phyloP scores from a whole-genome alignment of 176 grass and related monocot genomes.

The Poa pratensis region DNA sequence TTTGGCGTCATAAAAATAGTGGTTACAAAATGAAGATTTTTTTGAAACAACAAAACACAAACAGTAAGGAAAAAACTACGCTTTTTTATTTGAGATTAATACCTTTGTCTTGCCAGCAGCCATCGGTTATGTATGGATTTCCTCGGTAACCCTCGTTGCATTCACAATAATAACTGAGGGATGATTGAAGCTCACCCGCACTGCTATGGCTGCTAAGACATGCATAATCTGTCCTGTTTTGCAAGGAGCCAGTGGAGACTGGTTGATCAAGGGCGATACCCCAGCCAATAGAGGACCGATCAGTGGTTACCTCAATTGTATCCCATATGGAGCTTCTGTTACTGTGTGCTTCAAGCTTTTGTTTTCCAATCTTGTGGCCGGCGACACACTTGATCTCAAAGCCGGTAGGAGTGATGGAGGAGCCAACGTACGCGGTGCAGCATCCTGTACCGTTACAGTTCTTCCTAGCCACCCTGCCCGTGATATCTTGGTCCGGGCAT shows the following conservation, averaged over 20 bases:
- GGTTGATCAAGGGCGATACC: background rate
- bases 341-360: background rate
- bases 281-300: background rate
- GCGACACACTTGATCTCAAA: background rate
- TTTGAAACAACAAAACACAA: background rate
- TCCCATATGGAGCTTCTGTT: slow-evolving; percentile 1
- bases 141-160: background rate
- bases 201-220: background rate
- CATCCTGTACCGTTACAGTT: slow-evolving; percentile 28
- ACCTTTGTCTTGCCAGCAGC: background rate
- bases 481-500: background rate
- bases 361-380: background rate
- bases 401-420: too few relatives aligned
- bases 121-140: background rate
- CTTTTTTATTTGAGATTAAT: background rate
- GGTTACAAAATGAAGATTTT: background rate
- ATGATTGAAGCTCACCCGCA: background rate
- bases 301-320: background rate
- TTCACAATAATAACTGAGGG: background rate
- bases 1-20: background rate
- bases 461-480: background rate
- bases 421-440: background rate
- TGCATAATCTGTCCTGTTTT: background rate
- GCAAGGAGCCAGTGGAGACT: background rate
- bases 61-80: background rate